Evolutionary conservation across 1,284 basidiomycete species (phyloP).

Genomic region (Testicularia cyperi): DNA sequence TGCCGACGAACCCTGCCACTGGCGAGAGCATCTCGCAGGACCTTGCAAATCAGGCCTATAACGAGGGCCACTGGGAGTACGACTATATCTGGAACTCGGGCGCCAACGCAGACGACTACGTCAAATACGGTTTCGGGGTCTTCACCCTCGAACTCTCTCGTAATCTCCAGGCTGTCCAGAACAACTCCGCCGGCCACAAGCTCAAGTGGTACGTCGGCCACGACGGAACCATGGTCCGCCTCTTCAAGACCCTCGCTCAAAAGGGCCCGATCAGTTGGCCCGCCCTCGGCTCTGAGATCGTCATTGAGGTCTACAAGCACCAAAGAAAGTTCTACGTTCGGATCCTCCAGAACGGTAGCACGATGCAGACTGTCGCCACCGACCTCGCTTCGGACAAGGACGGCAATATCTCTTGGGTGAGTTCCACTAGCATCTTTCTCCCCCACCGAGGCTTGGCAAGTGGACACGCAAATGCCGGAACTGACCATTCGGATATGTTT

Average conservation of each 20-base stretch:
- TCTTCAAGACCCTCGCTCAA: conserved; percentile 36
- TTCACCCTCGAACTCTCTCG: conserved; percentile 32
- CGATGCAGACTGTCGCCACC: conserved; percentile 14
- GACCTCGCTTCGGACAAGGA: conserved; percentile 6
- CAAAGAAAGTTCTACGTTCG: conserved; percentile 6
- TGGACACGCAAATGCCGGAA: neutral
- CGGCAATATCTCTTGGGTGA: conserved; percentile 8
- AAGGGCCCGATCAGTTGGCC: conserved; percentile 34
- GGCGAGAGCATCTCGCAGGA: conserved; percentile 18
- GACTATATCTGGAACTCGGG: conserved; percentile 49
- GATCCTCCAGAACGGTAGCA: conserved; percentile 23
- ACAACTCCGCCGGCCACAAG: conserved; percentile 15
- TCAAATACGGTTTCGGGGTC: conserved; percentile 37
- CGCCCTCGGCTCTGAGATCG: conserved; percentile 33
- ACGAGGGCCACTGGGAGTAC: conserved; percentile 46
- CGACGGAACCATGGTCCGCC: conserved; percentile 47
- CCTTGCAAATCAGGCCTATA: conserved; percentile 35
- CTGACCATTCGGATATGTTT: neutral
- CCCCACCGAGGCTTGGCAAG: too few species aligned
- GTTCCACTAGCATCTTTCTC: neutral
- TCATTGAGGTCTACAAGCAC: conserved; percentile 38
- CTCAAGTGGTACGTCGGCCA: conserved; percentile 42
- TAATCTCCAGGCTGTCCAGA: conserved; percentile 9
- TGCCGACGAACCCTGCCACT: conserved; percentile 24
- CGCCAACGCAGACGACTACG: conserved; percentile 36